A percentile compares a stretch with the other conserved stretches of the same genome.
These are phyloP conservation scores for Carex arenaria DNA, from an alignment of 202 grass and related monocot genomes.

Conservation along the genomic window DNA sequence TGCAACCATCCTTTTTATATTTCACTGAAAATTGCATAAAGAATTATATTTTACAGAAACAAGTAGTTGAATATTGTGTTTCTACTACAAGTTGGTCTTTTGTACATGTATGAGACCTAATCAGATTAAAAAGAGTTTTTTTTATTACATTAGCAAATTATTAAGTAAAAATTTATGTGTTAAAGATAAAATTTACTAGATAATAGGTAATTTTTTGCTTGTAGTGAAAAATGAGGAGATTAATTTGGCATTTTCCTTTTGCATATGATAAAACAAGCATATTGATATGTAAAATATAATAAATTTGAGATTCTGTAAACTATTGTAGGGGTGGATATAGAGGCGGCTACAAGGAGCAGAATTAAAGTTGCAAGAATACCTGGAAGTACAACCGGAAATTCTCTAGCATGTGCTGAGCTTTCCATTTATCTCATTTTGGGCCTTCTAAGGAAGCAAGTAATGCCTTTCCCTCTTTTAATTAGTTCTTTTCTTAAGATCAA, in stretches of 20 bases:
- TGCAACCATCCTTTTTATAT: background rate
- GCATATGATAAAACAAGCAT: background rate
- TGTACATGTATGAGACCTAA: background rate
- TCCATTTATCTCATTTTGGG: slow-evolving; percentile 87
- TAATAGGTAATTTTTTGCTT: background rate
- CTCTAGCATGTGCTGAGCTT: slow-evolving; percentile 74
- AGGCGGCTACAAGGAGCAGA: slow-evolving; percentile 63
- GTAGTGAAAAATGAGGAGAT: background rate
- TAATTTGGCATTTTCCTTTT: background rate
- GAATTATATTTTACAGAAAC: background rate
- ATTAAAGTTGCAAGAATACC: slow-evolving; percentile 97
- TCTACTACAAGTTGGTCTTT: background rate
- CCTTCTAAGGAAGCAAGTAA: slow-evolving; percentile 77
- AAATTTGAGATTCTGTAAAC: slow-evolving; percentile 4
- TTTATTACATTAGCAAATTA: background rate
- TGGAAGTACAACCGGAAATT: slow-evolving; percentile 78
- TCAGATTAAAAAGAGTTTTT: background rate
- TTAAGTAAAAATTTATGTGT: background rate
- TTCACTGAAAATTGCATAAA: background rate
- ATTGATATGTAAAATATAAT: background rate
- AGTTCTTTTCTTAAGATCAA: background rate
- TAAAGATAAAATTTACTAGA: background rate
- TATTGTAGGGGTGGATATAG: slow-evolving; percentile 70
- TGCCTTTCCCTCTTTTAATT: background rate
- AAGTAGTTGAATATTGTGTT: background rate